These are phyloP conservation scores for Starmerella apis DNA, from an alignment of 805 yeast species.

Conservation along the genomic window DNA sequence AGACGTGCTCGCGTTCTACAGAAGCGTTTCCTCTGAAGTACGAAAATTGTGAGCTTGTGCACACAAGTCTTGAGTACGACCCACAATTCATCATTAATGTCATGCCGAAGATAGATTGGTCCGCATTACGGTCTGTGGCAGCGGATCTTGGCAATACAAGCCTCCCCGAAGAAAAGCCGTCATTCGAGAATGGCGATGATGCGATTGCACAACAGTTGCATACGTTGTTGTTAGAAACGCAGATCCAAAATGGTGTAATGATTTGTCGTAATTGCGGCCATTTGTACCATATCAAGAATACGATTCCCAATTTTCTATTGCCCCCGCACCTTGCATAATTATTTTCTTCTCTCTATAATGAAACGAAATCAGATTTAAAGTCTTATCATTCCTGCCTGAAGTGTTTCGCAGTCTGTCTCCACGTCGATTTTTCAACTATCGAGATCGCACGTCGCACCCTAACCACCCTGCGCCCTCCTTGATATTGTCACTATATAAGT, in stretches of 20 bases:
- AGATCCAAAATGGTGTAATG: conserved; percentile 82
- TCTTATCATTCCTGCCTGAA: too few relatives aligned
- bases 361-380: too few relatives aligned
- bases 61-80: conserved; percentile 69
- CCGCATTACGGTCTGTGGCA: conserved; percentile 69
- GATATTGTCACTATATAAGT: neutral
- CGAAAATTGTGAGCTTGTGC: conserved; percentile 56
- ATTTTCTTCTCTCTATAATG: too few relatives aligned
- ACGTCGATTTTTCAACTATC: too few relatives aligned
- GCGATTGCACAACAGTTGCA: conserved; percentile 68
- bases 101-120: conserved; percentile 79
- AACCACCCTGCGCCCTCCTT: neutral
- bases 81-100: conserved; percentile 69
- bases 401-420: neutral
- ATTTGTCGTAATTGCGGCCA: conserved; percentile 77
- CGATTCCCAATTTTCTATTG: conserved; percentile 83
- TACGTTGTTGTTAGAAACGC: conserved; percentile 69
- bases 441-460: neutral
- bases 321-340: conserved; percentile 78
- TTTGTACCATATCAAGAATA: conserved; percentile 77
- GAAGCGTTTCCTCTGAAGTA: conserved; percentile 74
- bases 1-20: conserved; percentile 61
- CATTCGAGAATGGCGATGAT: conserved; percentile 31
- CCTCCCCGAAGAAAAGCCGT: conserved; percentile 33
- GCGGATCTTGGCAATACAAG: conserved; percentile 55